These are phyloP conservation scores for Adiantum capillusveneris DNA, from an alignment of 75 land plant genomes.

Conservation along the genomic window DNA sequence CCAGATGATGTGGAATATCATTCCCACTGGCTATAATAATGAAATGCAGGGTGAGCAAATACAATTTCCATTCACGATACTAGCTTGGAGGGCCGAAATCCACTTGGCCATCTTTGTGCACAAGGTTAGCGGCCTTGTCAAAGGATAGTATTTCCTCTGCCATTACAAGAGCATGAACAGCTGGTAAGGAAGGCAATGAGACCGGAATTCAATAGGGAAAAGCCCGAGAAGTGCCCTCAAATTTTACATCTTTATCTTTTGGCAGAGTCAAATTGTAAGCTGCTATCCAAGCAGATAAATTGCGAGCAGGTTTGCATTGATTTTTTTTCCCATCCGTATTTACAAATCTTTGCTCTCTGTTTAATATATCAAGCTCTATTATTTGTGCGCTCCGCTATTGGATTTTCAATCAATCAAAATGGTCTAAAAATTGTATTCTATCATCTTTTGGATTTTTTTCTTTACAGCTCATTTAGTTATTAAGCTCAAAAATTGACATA, in stretches of 20 bases:
- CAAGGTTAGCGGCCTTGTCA: slow-evolving; percentile 51
- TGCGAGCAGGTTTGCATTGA: slow-evolving; percentile 84
- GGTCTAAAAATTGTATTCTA: too few relatives aligned
- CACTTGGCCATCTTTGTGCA: slow-evolving; percentile 85
- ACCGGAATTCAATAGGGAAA: slow-evolving; percentile 67
- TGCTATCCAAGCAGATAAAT: slow-evolving; percentile 54
- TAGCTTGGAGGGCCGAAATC: slow-evolving; percentile 79
- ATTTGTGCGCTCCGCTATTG: too few relatives aligned
- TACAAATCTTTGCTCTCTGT: too few relatives aligned
- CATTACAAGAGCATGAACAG: slow-evolving; percentile 68
- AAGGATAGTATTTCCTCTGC: slow-evolving; percentile 78
- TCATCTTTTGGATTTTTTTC: too few relatives aligned
- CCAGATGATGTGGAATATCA: slow-evolving; percentile 72
- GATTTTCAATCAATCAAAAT: too few relatives aligned
- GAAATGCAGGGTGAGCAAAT: slow-evolving; percentile 43
- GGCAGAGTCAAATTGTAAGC: slow-evolving; percentile 40
- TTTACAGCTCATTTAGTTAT: too few relatives aligned
- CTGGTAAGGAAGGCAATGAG: slow-evolving; percentile 39
- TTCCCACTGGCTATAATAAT: slow-evolving; percentile 48
- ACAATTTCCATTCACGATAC: slow-evolving; percentile 64
- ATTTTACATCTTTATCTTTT: slow-evolving; percentile 73
- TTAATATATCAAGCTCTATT: too few relatives aligned
- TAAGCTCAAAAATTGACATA: too few relatives aligned
- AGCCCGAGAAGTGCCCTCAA: slow-evolving; percentile 78
- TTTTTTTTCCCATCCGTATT: too few relatives aligned